Evolutionary conservation across 139 green algal genomes (phyloP).

Genomic region (Coelastrella sp.): DNA sequence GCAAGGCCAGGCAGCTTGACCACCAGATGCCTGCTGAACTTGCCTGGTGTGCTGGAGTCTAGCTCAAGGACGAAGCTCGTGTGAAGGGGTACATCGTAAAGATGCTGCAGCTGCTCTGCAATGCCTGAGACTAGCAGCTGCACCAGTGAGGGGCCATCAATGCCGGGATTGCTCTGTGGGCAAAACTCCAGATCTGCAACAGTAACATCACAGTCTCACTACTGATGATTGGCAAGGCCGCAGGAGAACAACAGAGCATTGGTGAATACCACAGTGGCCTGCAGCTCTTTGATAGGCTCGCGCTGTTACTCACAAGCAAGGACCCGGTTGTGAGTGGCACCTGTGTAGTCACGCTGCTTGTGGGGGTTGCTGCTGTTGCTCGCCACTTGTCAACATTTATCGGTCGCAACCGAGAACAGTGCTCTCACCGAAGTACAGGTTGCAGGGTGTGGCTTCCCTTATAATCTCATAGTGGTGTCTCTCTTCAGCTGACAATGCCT

Average conservation of each 20-base stretch:
- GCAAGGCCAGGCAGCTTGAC: conserved; percentile 70
- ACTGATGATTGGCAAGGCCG: no score
- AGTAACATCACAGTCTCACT: neutral
- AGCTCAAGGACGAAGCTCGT: conserved; percentile 2
- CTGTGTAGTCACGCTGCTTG: no score
- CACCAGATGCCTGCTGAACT: conserved; percentile 72
- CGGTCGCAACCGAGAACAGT: no score
- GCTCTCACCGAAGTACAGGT: conserved; percentile 78
- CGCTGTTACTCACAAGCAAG: no score
- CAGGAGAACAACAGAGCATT: no score
- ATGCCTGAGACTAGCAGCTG: conserved; percentile 66
- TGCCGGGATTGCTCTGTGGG: conserved; percentile 61
- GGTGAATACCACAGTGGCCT: neutral
- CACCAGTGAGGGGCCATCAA: conserved; percentile 74
- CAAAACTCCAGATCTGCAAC: conserved; percentile 81
- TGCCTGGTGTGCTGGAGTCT: conserved; percentile 5
- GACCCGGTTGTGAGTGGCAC: no score
- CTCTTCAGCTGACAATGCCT: conserved; percentile 18
- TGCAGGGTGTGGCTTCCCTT: conserved; percentile 74
- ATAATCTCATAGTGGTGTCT: conserved; percentile 80
- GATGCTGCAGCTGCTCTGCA: conserved; percentile 11
- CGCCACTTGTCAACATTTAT: no score
- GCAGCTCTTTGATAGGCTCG: neutral
- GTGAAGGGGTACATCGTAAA: neutral
- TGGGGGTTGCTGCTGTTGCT: no score